Base-by-base conservation (phyloP, 1,284 basidiomycete species). In the Takashimella koratensis region DNA sequence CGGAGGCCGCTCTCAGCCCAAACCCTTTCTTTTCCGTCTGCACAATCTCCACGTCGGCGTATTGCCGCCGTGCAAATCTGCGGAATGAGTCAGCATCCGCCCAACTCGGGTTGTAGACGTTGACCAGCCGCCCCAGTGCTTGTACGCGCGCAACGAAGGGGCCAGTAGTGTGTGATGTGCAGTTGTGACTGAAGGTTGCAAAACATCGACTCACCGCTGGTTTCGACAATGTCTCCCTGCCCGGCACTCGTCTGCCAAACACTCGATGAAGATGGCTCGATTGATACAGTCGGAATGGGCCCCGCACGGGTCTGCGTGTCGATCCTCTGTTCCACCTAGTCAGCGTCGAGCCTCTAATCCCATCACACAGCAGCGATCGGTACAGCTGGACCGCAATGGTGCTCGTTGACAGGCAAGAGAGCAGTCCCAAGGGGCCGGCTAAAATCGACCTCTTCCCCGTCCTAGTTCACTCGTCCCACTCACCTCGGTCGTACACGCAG, bases 241-340 rank as follows among this genome's bases (percentile, higher is more conserved):
- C 40, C 86, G 83, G 77, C 95, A 99, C 64, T 96, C 91, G 46
- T 83, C 86, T 16, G 84, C 79, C 21, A 94, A 75, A 78, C 95
- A 99, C 75, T 98, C 95, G 23, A 98, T 91, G 76, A 97, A 94
- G 23, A 96, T 96, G 54, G 98, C 84, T 54, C 93, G 83, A 75
- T 98, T 99, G 79, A 99, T 97, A 75, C 96, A 99, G 74, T 93
- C 89, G 21, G 90, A 90, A 56, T 84, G 80, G 48, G 85, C 83
- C n/a, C 91, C 90, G 75, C 95, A 98, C 5, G 92, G 90, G 53
- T 77, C 78, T 53, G 81, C 79, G 57, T 81, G 79, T 64, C 88
- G 84, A 39, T 68, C 66, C 55, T 66, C 77, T 77, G 55, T 4
- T 5, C 40, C 20, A n/a, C 45, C n/a, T 10, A 16, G 53, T 56